phyloP scores from a whole-genome alignment of 495 filamentous ascomycete species.

The Saxispiralis lemnorum region DNA sequence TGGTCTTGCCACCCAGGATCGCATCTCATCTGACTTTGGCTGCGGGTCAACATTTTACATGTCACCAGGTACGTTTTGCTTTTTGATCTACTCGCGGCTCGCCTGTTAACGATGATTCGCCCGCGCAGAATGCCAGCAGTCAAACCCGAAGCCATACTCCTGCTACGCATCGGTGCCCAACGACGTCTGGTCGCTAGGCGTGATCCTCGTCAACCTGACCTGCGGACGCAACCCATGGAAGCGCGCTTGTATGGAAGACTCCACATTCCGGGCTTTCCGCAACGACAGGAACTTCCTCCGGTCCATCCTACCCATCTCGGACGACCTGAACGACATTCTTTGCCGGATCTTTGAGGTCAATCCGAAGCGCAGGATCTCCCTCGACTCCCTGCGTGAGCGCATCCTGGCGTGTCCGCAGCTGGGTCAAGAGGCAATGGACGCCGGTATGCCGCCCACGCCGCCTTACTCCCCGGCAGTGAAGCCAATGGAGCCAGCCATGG shows the following conservation, averaged over 20 bases:
- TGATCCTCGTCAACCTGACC: slow-evolving; percentile 92
- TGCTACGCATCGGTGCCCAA: slow-evolving; percentile 88
- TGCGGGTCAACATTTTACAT: slow-evolving; percentile 99
- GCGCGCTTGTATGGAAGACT: slow-evolving; percentile 77
- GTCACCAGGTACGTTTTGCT: slow-evolving; percentile 65
- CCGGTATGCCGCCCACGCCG: slow-evolving; percentile 7
- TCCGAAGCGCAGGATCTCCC: slow-evolving; percentile 67
- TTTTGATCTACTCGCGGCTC: slow-evolving; percentile 4
- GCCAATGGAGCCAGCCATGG: not conserved
- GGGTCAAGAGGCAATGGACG: slow-evolving; percentile 28
- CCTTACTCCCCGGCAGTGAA: slow-evolving; percentile 7
- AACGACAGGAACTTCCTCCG: slow-evolving; percentile 75
- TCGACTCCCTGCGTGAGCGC: slow-evolving; percentile 59
- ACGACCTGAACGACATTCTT: slow-evolving; percentile 77
- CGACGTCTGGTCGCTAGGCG: slow-evolving; percentile 94
- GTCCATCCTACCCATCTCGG: slow-evolving; percentile 80
- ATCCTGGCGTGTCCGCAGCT: slow-evolving; percentile 64
- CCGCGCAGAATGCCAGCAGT: slow-evolving; percentile 73
- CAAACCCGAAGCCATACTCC: slow-evolving; percentile 53
- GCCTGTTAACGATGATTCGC: not conserved
- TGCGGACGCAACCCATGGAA: slow-evolving; percentile 99
- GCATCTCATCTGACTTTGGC: slow-evolving; percentile 79
- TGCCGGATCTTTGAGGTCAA: slow-evolving; percentile 78
- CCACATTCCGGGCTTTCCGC: slow-evolving; percentile 83
- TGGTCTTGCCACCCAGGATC: slow-evolving; percentile 74